Conservation (phyloP, 345 rosid species). For the Citropsis articulata region DNA sequence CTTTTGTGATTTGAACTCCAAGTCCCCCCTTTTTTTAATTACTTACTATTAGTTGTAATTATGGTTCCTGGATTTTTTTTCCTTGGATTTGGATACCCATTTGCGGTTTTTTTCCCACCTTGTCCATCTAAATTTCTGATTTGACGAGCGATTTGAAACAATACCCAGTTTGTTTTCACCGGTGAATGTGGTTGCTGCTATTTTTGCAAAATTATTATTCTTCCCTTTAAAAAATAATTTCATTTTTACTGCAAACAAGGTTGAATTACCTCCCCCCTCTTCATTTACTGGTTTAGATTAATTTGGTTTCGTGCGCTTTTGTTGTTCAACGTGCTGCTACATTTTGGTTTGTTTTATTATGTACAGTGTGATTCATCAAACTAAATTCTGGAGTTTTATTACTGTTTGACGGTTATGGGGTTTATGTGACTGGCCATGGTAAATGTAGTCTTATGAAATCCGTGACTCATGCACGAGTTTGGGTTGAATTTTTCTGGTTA, state of each 20-base stretch:
- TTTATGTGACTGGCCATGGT: constrained; percentile 24
- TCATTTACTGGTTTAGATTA: background rate
- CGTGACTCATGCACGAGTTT: constrained; percentile 55
- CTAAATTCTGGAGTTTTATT: constrained; percentile 14
- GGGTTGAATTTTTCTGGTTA: constrained; percentile 36
- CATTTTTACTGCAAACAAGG: background rate
- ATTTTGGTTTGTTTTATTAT: background rate
- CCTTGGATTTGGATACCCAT: background rate
- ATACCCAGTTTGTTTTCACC: background rate
- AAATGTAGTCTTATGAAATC: constrained; percentile 42
- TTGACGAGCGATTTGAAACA: background rate
- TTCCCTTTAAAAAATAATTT: background rate
- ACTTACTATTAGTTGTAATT: background rate
- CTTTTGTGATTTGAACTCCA: background rate
- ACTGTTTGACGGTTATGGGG: constrained; percentile 7
- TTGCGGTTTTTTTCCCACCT: background rate
- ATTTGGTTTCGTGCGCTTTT: background rate
- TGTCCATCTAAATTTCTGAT: background rate
- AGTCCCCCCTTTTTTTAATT: background rate
- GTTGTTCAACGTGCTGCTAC: background rate
- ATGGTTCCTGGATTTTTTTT: background rate
- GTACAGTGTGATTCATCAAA: background rate
- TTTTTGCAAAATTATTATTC: background rate
- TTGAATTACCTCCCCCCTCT: too few species aligned
- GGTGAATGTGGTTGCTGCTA: background rate